Base-by-base conservation (phyloP, 352 stramenopile genomes). In the Phytophthora pseudosyringae region DNA sequence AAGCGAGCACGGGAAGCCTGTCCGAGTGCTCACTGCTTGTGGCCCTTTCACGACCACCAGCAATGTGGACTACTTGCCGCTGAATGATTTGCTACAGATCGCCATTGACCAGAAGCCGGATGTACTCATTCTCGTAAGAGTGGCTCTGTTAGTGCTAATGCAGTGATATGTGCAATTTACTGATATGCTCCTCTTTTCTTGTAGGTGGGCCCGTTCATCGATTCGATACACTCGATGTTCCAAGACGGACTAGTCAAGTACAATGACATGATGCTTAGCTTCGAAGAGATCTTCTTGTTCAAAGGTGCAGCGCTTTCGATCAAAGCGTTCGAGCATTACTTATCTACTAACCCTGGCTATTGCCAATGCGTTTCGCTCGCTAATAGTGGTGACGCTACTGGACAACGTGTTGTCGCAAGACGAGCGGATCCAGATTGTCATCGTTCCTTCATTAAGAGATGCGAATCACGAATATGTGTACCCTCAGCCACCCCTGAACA, bases 391-490 rank as follows among this genome's bases (percentile, higher is more conserved):
- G 83, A 78, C 83, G 4, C 59, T 83, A 28, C 50, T 95, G 44
- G 78, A 95, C 69, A 90, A 76, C 39, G 72, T 94, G 1, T 45
- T 94, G 28, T 67, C 61, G 18, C 73, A 78, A 13, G 64, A 90
- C 62, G 48, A 75, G 7, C 48, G 61, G 3, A 69, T 93, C 32
- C 86, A 95, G 51, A 91, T 99, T 67, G 85, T 99, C 0, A 74
- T 99, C 35, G 87, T 99, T 31, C 97, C 97, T 10, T 98, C 93
- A n/a, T 55, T 98, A 12, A 89, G 97, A 11, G 97, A 99, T 77
- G 97, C 91, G 0, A 90, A 98, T 64, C 94, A 98, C 61, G 91
- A 98, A 59, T 96, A 86, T 40, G 96, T 99, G 47, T 98, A 94
- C 57, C 93, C 95, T 15, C 95, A 99, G 77, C 93, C 97, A 41